These are phyloP conservation scores for Leptographium lundbergii DNA, from an alignment of 2,329 filamentous ascomycete genomes.

Conservation along the genomic window DNA sequence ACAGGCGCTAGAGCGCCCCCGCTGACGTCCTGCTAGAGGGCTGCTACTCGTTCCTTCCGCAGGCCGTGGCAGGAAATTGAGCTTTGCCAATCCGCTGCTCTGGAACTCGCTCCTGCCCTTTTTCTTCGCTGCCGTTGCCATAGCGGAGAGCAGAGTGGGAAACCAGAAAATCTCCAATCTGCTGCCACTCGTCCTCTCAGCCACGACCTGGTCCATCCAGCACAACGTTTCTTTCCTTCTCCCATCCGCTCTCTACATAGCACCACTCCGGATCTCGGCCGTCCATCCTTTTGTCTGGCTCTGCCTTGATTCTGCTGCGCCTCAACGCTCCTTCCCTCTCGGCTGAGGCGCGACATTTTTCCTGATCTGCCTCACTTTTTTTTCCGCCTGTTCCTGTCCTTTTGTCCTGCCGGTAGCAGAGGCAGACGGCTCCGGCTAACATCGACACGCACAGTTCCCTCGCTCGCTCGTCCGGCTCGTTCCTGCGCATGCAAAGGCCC, in stretches of 20 bases:
- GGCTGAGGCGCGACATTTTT: neutral
- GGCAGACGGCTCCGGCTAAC: neutral
- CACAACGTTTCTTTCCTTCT: neutral
- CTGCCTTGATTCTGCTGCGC: neutral
- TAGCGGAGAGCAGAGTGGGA: neutral
- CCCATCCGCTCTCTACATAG: neutral
- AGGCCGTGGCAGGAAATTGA: neutral
- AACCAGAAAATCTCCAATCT: neutral
- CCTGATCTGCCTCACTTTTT: no score
- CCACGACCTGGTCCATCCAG: neutral
- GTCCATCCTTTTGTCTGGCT: neutral
- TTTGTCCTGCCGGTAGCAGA: neutral
- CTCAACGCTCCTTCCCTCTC: neutral
- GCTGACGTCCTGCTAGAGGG: neutral
- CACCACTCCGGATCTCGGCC: neutral
- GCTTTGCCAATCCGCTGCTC: conserved; percentile 1
- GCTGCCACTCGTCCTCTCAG: neutral
- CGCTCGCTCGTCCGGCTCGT: no score
- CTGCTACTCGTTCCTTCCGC: neutral
- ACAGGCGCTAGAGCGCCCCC: neutral
- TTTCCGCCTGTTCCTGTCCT: no score
- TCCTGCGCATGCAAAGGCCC: neutral
- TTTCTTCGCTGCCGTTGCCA: neutral
- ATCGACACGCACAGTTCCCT: neutral
- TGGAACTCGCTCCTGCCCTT: conserved; percentile 1